Percentiles rank a stretch among this genome's conserved stretches.
Evolutionary conservation across 2,329 filamentous ascomycete species (phyloP).

Genomic region (Diaporthe sp.): DNA sequence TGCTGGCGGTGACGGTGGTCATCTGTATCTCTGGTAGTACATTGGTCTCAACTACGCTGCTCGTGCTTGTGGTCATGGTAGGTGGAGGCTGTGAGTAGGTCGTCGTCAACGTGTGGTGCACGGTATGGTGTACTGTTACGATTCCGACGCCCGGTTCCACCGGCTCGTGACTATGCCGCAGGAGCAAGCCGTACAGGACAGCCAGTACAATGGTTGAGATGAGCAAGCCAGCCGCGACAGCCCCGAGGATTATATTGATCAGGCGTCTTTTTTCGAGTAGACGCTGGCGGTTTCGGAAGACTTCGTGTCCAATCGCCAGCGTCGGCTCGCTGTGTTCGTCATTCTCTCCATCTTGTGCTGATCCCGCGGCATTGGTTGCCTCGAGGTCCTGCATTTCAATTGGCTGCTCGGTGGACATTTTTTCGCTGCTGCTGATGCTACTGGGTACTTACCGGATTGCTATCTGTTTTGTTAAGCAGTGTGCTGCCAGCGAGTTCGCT

Average conservation of each 20-base stretch:
- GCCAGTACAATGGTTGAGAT: neutral
- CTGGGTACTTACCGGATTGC: neutral
- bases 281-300: slow-evolving; percentile 7
- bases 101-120: neutral
- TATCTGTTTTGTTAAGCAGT: neutral
- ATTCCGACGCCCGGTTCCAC: neutral
- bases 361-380: neutral
- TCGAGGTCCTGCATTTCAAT: neutral
- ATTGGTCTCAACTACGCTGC: neutral
- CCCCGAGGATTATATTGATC: neutral
- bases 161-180: neutral
- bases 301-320: neutral
- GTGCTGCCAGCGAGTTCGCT: neutral
- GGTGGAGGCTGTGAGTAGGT: neutral
- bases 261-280: neutral
- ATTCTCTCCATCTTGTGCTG: neutral
- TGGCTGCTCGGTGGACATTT: neutral
- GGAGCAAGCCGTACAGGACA: neutral
- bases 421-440: neutral
- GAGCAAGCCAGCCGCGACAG: neutral
- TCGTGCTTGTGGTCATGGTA: neutral
- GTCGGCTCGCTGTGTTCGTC: neutral
- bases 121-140: neutral
- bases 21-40: neutral
- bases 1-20: neutral